These are phyloP conservation scores for Cephalotrichum gorgonifer DNA, from an alignment of 2,329 filamentous ascomycete species.

Conservation along the genomic window DNA sequence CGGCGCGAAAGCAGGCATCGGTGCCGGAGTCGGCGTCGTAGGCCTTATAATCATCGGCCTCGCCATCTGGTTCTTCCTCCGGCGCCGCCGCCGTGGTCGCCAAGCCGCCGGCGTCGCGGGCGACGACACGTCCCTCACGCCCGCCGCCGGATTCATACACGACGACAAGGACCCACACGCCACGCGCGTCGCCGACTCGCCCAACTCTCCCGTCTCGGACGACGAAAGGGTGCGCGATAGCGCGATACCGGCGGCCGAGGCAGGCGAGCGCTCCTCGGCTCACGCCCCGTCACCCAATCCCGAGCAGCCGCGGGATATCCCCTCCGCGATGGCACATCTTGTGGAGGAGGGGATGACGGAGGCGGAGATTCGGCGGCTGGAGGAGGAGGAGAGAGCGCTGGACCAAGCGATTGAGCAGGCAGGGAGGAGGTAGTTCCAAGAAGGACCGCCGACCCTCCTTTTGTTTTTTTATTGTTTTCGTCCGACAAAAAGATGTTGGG, in stretches of 20 bases:
- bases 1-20: conserved; percentile 33
- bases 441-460: no score
- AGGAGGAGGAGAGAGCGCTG: conserved; percentile 47
- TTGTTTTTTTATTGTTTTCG: not conserved
- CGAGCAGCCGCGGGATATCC: conserved; percentile 4
- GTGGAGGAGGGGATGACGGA: conserved; percentile 52
- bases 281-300: conserved; percentile 6
- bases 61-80: conserved; percentile 10
- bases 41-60: conserved; percentile 18
- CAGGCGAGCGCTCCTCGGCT: conserved; percentile 2
- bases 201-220: conserved; percentile 33
- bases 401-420: conserved; percentile 45
- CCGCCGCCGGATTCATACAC: conserved; percentile 27
- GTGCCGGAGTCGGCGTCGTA: conserved; percentile 25
- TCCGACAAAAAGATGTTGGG: not conserved
- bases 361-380: conserved; percentile 42
- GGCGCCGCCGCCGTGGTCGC: conserved; percentile 10
- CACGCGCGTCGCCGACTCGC: conserved; percentile 22
- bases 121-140: conserved; percentile 5
- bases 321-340: conserved; percentile 33
- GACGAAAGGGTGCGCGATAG: conserved; percentile 17
- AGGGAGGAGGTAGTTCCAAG: conserved; percentile 9
- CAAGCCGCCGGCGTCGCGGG: conserved; percentile 25
- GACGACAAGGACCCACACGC: conserved; percentile 36
- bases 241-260: conserved; percentile 8